Evolutionary conservation across 805 yeast species (phyloP).

Genomic region (Metschnikowia chrysomelidarum): DNA sequence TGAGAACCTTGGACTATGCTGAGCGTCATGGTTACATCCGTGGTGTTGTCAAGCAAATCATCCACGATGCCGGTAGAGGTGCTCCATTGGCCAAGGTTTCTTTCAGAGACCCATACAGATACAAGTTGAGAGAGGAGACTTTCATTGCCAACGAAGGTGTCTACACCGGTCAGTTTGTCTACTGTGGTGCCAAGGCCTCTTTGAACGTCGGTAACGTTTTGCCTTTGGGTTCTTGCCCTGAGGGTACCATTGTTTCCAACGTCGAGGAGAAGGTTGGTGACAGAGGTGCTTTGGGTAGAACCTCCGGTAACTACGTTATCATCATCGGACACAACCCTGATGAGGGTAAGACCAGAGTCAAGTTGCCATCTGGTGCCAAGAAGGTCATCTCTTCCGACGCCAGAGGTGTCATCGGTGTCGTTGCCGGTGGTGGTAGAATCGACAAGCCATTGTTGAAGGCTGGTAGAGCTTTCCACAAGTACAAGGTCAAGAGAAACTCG

Average conservation of each 20-base stretch:
- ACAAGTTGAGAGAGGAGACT: conserved; percentile 96
- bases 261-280: conserved; percentile 99
- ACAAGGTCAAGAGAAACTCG: conserved; percentile 98
- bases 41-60: conserved; percentile 97
- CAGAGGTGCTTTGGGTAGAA: conserved; percentile 99
- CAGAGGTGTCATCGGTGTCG: conserved; percentile 99
- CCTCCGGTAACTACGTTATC: conserved; percentile 99
- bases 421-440: conserved; percentile 99
- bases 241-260: conserved; percentile 98
- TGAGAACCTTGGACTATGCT: conserved; percentile 98
- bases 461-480: conserved; percentile 99
- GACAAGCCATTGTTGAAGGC: conserved; percentile 99
- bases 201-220: conserved; percentile 95
- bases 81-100: conserved; percentile 97
- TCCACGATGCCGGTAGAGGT: conserved; percentile 99
- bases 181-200: conserved; percentile 98
- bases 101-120: conserved; percentile 92
- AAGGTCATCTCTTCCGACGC: conserved; percentile 93
- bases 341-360: conserved; percentile 98
- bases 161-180: conserved; percentile 98
- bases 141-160: conserved; percentile 99
- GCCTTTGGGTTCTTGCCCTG: conserved; percentile 97
- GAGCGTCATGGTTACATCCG: conserved; percentile 99
- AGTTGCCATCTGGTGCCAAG: conserved; percentile 99
- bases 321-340: conserved; percentile 99